A percentile compares a stretch with the other conserved stretches of the same genome.
Conservation (phyloP, 2,329 filamentous ascomycete species). For the Diaporthe capsici region DNA sequence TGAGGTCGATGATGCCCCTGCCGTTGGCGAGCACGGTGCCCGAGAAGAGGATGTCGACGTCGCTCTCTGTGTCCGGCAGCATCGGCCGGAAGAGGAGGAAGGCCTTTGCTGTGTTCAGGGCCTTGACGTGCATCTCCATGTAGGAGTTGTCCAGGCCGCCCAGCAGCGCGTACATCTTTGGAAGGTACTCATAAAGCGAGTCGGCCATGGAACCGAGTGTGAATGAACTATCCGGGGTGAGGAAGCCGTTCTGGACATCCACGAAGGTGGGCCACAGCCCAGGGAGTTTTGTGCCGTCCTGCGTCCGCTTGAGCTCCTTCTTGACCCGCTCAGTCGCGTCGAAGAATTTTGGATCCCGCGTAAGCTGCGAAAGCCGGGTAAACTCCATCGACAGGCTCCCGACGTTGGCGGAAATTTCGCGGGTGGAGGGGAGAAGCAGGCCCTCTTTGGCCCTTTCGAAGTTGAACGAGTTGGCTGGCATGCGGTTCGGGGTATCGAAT, state of each 20-base stretch:
- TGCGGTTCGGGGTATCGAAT: constrained; percentile 68
- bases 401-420: constrained; percentile 60
- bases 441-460: constrained; percentile 59
- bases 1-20: constrained; percentile 47
- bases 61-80: constrained; percentile 63
- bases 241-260: constrained; percentile 70
- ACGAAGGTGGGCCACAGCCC: constrained; percentile 80
- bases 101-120: constrained; percentile 72
- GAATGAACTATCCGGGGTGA: constrained; percentile 54
- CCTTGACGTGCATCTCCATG: constrained; percentile 72
- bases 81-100: constrained; percentile 79
- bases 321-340: constrained; percentile 83
- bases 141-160: constrained; percentile 76
- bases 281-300: constrained; percentile 76
- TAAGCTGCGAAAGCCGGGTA: constrained; percentile 80
- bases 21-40: constrained; percentile 55
- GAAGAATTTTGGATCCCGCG: constrained; percentile 80
- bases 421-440: constrained; percentile 52
- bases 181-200: constrained; percentile 71
- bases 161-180: constrained; percentile 73
- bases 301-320: constrained; percentile 73
- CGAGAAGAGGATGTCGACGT: constrained; percentile 70
- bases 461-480: constrained; percentile 63
- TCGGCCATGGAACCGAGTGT: constrained; percentile 62
- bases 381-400: constrained; percentile 83